Conservation (phyloP, 169 alveolate species). For the Eimeria necatrix region DNA sequence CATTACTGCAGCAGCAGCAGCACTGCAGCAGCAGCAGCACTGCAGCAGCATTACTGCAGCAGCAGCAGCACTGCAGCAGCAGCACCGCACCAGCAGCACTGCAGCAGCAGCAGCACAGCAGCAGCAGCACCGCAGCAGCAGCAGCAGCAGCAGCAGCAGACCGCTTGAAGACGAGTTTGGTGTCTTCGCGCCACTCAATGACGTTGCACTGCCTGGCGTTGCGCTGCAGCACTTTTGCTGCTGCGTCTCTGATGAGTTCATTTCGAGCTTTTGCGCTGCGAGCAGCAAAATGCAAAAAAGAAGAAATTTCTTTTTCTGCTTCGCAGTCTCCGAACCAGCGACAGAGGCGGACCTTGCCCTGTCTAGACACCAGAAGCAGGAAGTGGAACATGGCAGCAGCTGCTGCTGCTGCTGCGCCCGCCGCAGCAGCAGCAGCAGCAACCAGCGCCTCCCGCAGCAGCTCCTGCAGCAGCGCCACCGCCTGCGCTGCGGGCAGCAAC, state of each 20-base stretch:
- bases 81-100: neutral
- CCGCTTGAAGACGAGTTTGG: constrained; percentile 97
- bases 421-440: neutral
- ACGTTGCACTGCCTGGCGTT: constrained; percentile 97
- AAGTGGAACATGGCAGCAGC: constrained; percentile 94
- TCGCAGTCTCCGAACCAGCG: constrained; percentile 86
- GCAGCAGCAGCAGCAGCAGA: constrained; percentile 45
- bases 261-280: constrained; percentile 86
- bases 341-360: constrained; percentile 97
- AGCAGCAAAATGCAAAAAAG: constrained; percentile 2
- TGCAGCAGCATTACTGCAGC: neutral
- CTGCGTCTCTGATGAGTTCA: constrained; percentile 93
- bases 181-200: constrained; percentile 97
- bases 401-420: neutral
- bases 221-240: constrained; percentile 95
- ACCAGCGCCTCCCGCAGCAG: neutral
- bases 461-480: neutral
- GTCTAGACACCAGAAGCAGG: constrained; percentile 97
- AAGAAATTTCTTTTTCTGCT: neutral
- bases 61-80: neutral
- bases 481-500: neutral
- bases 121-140: neutral
- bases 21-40: neutral
- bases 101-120: constrained; percentile 1
- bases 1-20: too few species aligned